Evolutionary conservation across 2,329 filamentous ascomycete genomes (phyloP).

Genomic region (Diaporthe sp.): DNA sequence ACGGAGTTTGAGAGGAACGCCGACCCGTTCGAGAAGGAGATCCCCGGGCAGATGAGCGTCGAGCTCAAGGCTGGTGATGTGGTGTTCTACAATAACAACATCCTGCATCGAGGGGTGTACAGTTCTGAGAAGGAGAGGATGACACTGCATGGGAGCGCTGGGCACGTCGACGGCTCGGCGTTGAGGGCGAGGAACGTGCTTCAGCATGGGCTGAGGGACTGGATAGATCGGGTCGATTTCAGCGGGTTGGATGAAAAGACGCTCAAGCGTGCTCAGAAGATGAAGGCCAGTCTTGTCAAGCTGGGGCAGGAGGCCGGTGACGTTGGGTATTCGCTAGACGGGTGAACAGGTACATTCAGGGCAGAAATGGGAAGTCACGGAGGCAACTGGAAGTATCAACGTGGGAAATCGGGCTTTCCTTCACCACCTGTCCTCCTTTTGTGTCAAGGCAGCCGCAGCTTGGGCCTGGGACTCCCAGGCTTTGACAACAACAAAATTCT

Average conservation of each 20-base stretch:
- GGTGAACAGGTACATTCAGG: constrained; percentile 42
- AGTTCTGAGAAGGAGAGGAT: constrained; percentile 69
- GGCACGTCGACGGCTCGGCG: constrained; percentile 66
- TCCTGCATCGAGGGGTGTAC: constrained; percentile 79
- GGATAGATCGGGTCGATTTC: constrained; percentile 72
- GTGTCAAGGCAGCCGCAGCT: background rate
- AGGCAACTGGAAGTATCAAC: background rate
- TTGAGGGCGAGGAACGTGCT: constrained; percentile 76
- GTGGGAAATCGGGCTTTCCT: background rate
- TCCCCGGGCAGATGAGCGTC: constrained; percentile 59
- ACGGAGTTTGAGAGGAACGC: constrained; percentile 79
- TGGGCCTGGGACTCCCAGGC: background rate
- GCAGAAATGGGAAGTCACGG: background rate
- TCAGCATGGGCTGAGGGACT: constrained; percentile 77
- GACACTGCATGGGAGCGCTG: constrained; percentile 79
- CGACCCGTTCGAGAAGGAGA: constrained; percentile 64
- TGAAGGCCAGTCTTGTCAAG: constrained; percentile 72
- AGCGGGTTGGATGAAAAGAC: constrained; percentile 57
- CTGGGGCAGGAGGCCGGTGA: constrained; percentile 71
- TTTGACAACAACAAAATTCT: background rate
- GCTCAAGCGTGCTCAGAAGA: constrained; percentile 67
- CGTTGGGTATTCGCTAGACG: constrained; percentile 73
- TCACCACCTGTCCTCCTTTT: background rate
- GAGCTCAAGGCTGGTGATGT: constrained; percentile 79
- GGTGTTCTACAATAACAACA: constrained; percentile 90